These are phyloP conservation scores for Diaporthe eres DNA, from an alignment of 2,329 filamentous ascomycete species.

Conservation along the genomic window DNA sequence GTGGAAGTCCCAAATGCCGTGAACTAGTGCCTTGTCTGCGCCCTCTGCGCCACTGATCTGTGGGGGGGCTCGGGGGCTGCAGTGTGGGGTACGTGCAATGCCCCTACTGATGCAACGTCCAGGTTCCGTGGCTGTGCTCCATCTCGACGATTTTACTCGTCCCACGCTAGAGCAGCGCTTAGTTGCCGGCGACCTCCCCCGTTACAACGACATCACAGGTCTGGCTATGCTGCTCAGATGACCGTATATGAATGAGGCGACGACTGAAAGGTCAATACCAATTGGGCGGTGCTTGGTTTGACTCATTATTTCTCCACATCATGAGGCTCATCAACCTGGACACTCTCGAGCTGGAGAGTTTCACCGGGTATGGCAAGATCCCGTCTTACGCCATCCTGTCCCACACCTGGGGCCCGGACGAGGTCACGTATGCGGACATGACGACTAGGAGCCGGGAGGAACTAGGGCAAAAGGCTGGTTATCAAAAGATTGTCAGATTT, in stretches of 20 bases:
- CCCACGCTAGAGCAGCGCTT: not conserved
- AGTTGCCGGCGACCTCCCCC: conserved; percentile 5
- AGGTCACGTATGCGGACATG: conserved; percentile 26
- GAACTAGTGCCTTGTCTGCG: conserved; percentile 10
- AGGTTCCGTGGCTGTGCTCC: conserved; percentile 10
- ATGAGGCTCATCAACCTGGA: conserved; percentile 34
- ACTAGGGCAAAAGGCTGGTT: not conserved
- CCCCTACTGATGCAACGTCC: conserved; percentile 3
- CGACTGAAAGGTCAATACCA: not conserved
- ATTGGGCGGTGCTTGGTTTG: conserved; percentile 4
- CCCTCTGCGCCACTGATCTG: conserved; percentile 4
- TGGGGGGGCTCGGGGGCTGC: not conserved
- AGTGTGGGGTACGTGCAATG: conserved; percentile 28
- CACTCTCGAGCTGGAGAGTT: conserved; percentile 29
- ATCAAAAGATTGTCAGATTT: conserved; percentile 26
- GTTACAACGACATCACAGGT: not conserved
- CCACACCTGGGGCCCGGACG: conserved; percentile 24
- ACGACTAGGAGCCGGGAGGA: not conserved
- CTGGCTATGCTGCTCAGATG: not conserved
- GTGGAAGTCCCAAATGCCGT: conserved; percentile 5
- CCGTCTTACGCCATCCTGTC: conserved; percentile 30
- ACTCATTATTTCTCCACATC: not conserved
- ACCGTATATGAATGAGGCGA: not conserved
- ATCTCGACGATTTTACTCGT: conserved; percentile 1
- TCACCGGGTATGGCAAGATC: conserved; percentile 26